These are phyloP conservation scores for Cytospora mali DNA, from an alignment of 2,329 filamentous ascomycete species.

Conservation along the genomic window DNA sequence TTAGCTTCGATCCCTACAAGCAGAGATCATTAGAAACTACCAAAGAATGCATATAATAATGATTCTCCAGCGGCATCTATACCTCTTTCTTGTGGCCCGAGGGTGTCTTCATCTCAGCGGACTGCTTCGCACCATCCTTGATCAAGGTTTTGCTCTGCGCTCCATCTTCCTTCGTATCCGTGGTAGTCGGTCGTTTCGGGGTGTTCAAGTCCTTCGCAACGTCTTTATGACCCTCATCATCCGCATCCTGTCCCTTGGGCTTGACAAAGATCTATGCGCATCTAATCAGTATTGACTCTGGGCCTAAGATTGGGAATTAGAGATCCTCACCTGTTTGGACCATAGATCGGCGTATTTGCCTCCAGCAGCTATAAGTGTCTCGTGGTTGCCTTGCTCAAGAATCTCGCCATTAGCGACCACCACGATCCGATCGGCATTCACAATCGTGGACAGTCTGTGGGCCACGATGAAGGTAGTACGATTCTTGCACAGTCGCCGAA, in stretches of 20 bases:
- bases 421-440: constrained; percentile 68
- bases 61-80: constrained; percentile 44
- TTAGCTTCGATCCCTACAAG: constrained; percentile 55
- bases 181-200: constrained; percentile 43
- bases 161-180: constrained; percentile 40
- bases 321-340: constrained; percentile 55
- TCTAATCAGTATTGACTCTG: not conserved
- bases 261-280: constrained; percentile 47
- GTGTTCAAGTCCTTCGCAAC: constrained; percentile 33
- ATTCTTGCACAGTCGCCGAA: constrained; percentile 58
- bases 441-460: constrained; percentile 71
- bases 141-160: constrained; percentile 38
- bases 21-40: constrained; percentile 46
- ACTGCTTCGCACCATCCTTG: constrained; percentile 32
- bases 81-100: constrained; percentile 53
- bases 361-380: constrained; percentile 57
- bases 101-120: constrained; percentile 37
- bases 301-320: not conserved
- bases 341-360: constrained; percentile 68
- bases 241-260: constrained; percentile 46
- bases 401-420: constrained; percentile 66
- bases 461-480: constrained; percentile 70
- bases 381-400: constrained; percentile 65
- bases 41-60: constrained; percentile 42
- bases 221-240: constrained; percentile 32